These are phyloP conservation scores for Phytophthora hibernalis DNA, from an alignment of 352 stramenopile genomes.

Conservation along the genomic window DNA sequence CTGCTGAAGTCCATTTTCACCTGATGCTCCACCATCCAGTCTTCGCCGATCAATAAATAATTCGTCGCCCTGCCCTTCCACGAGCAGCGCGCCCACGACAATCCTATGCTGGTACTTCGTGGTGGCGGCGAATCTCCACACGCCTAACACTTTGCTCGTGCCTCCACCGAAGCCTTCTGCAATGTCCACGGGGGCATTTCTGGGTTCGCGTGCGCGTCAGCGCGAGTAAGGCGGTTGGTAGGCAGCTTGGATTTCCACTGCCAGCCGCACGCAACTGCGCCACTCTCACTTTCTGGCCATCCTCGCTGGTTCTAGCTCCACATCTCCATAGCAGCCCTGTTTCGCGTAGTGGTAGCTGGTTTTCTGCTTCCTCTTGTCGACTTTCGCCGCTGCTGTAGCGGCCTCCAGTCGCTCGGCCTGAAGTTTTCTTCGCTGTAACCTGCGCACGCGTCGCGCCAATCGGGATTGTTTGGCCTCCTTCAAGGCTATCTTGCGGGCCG, in stretches of 20 bases:
- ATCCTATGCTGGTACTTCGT: slow-evolving; percentile 10
- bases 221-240: slow-evolving; percentile 8
- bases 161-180: slow-evolving; percentile 21
- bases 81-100: neutral
- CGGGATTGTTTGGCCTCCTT: neutral
- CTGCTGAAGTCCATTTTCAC: slow-evolving; percentile 14
- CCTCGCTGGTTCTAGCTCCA: neutral
- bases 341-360: slow-evolving; percentile 16
- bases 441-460: neutral
- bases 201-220: neutral
- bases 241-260: neutral
- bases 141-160: neutral
- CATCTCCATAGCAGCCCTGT: slow-evolving; percentile 6
- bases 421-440: no score
- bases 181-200: slow-evolving; percentile 1
- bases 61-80: slow-evolving; percentile 4
- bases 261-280: slow-evolving; percentile 1
- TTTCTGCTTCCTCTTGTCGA: no score
- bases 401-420: neutral
- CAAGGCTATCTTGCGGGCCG: neutral
- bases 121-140: neutral
- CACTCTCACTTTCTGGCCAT: neutral
- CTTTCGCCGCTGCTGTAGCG: neutral
- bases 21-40: slow-evolving; percentile 13
- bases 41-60: slow-evolving; percentile 19